Evolutionary conservation across 768 basidiomycete species (phyloP), one percentile per base, ranked within the genome.

Genomic region (Peribolospora baueri): DNA sequence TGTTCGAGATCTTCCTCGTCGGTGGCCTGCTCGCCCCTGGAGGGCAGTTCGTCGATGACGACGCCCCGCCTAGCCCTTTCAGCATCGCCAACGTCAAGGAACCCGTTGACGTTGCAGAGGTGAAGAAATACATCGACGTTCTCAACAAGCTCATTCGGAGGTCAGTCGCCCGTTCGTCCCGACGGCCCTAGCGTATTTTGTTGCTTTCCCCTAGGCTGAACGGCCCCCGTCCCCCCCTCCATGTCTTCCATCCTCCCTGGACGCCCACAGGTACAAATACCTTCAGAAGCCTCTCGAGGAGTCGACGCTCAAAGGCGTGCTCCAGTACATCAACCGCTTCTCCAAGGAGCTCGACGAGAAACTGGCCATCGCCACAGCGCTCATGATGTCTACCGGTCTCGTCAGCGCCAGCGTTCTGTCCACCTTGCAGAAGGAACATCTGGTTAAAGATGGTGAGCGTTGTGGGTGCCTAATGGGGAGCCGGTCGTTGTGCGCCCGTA

Each of bases 21-120:
- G 91, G 91, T 51, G 86, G 87, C 46, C 81, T 98, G 59, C 78
- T 98, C 63, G 90, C 95, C 69, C 93, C 91, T 14, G 91, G 91
- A 52, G 91, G 91, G 57, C 77, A 73, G 63, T 88, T 84, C 70
- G 63, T 95, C 69, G 87, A 93, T 56, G 84, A 87, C 58, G 79
- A 78, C 51, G 80, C 82, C 25, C 82, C 84, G 39, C 73, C 78
- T 10, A 87, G 81, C 43, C 84, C 88, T 45, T 90, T 95, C 72
- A 82, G 85, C 55, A 73, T 90, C 66, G 77, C 84, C 72, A 79
- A 80, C 60, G 81, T 81, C 61, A 77, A 79, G 64, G 76, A 80
- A 64, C 80, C 84, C 58, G 78, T 75, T 61, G 76, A 83, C 67
- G 71, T 80, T 65, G 81, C 80, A 53, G 84, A 91, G 71, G 71